These are phyloP conservation scores for Fusarium chuoi DNA, from an alignment of 2,329 filamentous ascomycete genomes.

Conservation along the genomic window DNA sequence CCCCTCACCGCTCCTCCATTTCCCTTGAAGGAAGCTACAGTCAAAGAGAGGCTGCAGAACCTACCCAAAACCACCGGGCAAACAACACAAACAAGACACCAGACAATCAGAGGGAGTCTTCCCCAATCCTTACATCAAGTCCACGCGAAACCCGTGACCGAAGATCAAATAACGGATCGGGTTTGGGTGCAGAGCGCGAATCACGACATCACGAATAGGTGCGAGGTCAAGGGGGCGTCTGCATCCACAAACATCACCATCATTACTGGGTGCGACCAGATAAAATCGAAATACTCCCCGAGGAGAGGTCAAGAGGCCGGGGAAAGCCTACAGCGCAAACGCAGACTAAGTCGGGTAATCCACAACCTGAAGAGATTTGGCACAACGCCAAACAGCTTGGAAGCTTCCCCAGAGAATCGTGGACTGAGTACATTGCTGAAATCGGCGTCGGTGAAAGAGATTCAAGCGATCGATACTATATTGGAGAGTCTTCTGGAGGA, in stretches of 20 bases:
- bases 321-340: constrained; percentile 7
- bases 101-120: constrained; percentile 4
- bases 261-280: constrained; percentile 66
- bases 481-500: constrained; percentile 31
- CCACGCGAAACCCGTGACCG: constrained; percentile 7
- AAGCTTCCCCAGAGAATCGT: constrained; percentile 30
- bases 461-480: constrained; percentile 47
- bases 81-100: constrained; percentile 31
- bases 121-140: constrained; percentile 15
- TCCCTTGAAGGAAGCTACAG: background rate
- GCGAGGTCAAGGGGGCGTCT: constrained; percentile 48
- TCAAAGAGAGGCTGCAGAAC: background rate
- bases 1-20: background rate
- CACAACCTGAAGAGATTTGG: constrained; percentile 39
- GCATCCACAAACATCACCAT: constrained; percentile 69
- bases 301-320: background rate
- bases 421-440: constrained; percentile 45
- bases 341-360: constrained; percentile 26
- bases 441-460: constrained; percentile 11
- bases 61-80: constrained; percentile 13
- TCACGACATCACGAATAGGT: constrained; percentile 36
- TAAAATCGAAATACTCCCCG: constrained; percentile 29
- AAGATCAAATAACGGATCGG: constrained; percentile 11
- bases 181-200: constrained; percentile 39
- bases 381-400: constrained; percentile 28